Evolutionary conservation across 257 asterid species (phyloP).

Genomic region (Linderniella brevidens): DNA sequence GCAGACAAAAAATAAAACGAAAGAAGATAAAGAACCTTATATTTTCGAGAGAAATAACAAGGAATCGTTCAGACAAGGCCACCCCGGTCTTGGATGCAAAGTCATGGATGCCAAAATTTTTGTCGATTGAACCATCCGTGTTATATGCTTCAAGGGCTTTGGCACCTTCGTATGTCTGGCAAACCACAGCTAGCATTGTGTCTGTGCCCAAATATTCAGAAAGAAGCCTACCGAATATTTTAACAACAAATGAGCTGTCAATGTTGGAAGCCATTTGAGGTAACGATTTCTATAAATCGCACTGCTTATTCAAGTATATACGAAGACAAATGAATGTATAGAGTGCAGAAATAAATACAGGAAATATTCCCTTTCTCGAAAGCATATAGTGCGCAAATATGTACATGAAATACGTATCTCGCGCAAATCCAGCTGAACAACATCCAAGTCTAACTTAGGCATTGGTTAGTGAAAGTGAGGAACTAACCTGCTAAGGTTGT

Average conservation of each 20-base stretch:
- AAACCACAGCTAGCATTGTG: slow-evolving; percentile 68
- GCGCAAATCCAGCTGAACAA: slow-evolving; percentile 2
- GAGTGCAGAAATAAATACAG: no score
- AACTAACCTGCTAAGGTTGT: slow-evolving; percentile 63
- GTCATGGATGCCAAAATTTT: slow-evolving; percentile 47
- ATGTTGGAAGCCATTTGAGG: background rate
- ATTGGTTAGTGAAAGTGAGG: no score
- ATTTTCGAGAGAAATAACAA: slow-evolving; percentile 52
- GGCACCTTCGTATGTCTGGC: slow-evolving; percentile 49
- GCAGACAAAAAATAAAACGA: background rate
- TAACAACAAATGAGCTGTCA: slow-evolving; percentile 14
- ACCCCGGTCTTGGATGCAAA: slow-evolving; percentile 41
- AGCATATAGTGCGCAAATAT: no score
- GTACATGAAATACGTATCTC: background rate
- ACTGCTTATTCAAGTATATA: background rate
- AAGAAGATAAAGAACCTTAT: slow-evolving; percentile 24
- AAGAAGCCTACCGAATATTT: slow-evolving; percentile 40
- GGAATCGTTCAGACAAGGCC: slow-evolving; percentile 35
- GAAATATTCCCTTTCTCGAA: no score
- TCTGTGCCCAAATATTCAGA: slow-evolving; percentile 60
- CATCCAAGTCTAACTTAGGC: no score
- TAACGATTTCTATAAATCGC: background rate
- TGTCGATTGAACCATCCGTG: slow-evolving; percentile 36
- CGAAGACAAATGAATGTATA: background rate
- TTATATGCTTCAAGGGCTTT: slow-evolving; percentile 53